Percentiles rank a stretch among this genome's conserved stretches.
phyloP scores from a whole-genome alignment of 495 filamentous ascomycete genomes.

The Podospora pseudocomata region DNA sequence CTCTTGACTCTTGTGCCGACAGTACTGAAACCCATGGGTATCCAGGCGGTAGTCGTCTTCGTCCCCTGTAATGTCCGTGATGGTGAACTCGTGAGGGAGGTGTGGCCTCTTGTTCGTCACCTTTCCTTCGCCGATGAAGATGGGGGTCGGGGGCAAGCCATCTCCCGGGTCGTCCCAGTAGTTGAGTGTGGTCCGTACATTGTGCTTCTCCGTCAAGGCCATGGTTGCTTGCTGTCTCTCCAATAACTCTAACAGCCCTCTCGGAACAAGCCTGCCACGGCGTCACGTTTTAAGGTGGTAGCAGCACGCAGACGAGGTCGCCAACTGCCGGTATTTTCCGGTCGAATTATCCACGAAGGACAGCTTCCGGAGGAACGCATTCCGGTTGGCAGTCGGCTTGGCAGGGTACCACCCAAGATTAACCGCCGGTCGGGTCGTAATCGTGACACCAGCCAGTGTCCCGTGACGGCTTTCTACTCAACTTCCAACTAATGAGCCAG shows the following conservation, averaged over 20 bases:
- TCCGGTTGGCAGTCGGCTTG: not conserved
- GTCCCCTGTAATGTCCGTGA: conserved; percentile 38
- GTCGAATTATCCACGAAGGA: conserved; percentile 2
- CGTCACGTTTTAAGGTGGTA: conserved; percentile 8
- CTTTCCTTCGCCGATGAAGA: conserved; percentile 39
- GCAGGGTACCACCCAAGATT: not conserved
- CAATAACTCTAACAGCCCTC: not conserved
- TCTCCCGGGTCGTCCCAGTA: conserved; percentile 61
- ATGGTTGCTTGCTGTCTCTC: not conserved
- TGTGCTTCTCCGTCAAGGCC: conserved; percentile 12
- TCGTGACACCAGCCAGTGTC: not conserved
- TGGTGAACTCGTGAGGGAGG: conserved; percentile 36
- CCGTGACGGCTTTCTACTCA: not conserved
- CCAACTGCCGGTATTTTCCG: conserved; percentile 2
- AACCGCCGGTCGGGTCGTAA: not conserved
- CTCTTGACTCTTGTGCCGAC: conserved; percentile 33
- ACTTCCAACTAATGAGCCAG: not conserved
- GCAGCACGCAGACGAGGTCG: not conserved
- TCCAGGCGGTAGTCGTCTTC: conserved; percentile 38
- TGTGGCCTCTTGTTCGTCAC: conserved; percentile 46
- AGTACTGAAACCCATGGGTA: conserved; percentile 40
- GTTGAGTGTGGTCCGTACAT: conserved; percentile 56
- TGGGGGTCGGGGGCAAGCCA: conserved; percentile 53
- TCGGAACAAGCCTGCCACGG: conserved; percentile 7
- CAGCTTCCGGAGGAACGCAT: not conserved